phyloP scores from a whole-genome alignment of 768 basidiomycete genomes.

The Cyclocybe cylindracea region DNA sequence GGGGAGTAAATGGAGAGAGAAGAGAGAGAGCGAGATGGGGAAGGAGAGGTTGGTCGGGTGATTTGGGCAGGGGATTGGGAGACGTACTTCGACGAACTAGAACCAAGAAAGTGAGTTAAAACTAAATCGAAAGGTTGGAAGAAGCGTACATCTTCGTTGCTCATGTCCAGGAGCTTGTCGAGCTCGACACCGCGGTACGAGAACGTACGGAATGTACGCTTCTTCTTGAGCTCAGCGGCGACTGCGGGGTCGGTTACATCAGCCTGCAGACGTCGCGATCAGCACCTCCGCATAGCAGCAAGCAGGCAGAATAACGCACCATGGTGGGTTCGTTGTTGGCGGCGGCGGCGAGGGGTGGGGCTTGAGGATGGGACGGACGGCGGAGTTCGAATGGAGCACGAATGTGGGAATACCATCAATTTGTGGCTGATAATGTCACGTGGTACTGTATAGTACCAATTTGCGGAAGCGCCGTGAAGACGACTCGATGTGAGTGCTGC shows the following conservation, averaged over 20 bases:
- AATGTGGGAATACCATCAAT: conserved; percentile 22
- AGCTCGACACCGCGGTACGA: conserved; percentile 98
- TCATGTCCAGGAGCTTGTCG: conserved; percentile 95
- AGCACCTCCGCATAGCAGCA: conserved; percentile 8
- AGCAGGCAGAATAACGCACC: conserved; percentile 29
- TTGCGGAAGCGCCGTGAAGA: conserved; percentile 10
- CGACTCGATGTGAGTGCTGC: conserved; percentile 17
- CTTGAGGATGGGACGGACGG: conserved; percentile 23
- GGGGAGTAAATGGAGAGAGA: not conserved
- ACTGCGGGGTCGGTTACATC: conserved; percentile 91
- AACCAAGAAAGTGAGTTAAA: conserved; percentile 1
- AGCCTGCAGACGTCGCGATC: conserved; percentile 48
- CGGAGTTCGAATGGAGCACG: conserved; percentile 29
- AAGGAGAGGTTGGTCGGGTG: no score
- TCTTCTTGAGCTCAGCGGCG: conserved; percentile 98
- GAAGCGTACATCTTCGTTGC: conserved; percentile 84
- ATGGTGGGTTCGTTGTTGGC: conserved; percentile 41
- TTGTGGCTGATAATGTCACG: conserved; percentile 47
- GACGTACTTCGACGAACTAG: conserved; percentile 79
- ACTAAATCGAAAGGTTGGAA: conserved; percentile 13
- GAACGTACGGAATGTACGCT: conserved; percentile 98
- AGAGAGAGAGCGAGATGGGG: no score
- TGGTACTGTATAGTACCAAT: conserved; percentile 64
- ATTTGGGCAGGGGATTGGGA: not conserved
- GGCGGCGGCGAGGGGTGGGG: conserved; percentile 38